Base-by-base conservation (phyloP, 805 yeast genomes). In the Candida tibetensis region DNA sequence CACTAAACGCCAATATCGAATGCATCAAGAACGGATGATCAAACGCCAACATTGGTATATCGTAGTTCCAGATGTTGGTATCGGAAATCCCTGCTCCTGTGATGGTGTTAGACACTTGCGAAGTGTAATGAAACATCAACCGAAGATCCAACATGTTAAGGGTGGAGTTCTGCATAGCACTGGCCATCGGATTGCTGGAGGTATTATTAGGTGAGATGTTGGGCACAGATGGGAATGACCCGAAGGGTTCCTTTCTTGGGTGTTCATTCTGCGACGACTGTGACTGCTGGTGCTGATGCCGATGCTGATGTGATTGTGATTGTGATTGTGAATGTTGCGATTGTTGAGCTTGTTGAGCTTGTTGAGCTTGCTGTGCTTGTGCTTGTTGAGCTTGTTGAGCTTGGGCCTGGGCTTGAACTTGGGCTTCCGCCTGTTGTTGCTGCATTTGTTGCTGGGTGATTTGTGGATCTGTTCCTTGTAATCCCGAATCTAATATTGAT, bases 1-100 rank as follows among this genome's bases (percentile, higher is more conserved):
- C 97, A 40, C 95, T 81, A 53, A 91, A 86, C 17, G 95, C 95
- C 37, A 91, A 67, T 10, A 91, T 72, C 1, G 95, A 82, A 56
- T 91, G 97, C 96, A 91, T 88, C 48, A 91, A 68, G 52, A 87
- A 89, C 12, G 96, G 95, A 56, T 82, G 82, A 39, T 82, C 77
- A 62, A 90, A 88, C 4, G 97, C 95, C 41, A 90, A 68, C 66
- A 81, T 77, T 0, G 96, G 96, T 17, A 91, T 88, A 49, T 87
- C 95, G 36, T 77, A 79, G 37, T 81, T 78, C 97, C 97, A 91
- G 27, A 90, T 83, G 46, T 82, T 77, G 21, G 82, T 79, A 46
- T 84, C 95, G 22, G 91, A 83, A 23, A 90, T 87, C 2, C 96
- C 96, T 1, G 96, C 95, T 2, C 82, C 88, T 0, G 95, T 84